phyloP scores from a whole-genome alignment of 2,329 filamentous ascomycete species.

The Talaromyces sp. region DNA sequence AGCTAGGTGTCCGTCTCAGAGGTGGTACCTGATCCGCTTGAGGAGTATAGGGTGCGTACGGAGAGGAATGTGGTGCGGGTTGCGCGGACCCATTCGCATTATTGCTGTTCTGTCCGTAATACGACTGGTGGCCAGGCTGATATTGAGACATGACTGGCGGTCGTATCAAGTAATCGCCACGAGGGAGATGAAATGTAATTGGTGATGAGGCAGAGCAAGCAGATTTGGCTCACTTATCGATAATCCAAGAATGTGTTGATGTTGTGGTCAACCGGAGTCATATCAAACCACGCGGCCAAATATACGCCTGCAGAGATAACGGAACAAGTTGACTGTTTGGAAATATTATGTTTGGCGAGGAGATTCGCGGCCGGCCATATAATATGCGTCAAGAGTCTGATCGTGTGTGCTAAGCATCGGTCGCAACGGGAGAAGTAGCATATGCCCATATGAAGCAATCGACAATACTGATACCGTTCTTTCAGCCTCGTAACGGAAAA shows the following conservation, averaged over 20 bases:
- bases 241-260: background rate
- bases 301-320: background rate
- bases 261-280: slow-evolving; percentile 5
- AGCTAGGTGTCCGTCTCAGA: slow-evolving; percentile 62
- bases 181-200: background rate
- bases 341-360: background rate
- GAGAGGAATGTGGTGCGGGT: slow-evolving; percentile 24
- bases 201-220: background rate
- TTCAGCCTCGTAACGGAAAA: background rate
- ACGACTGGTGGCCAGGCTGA: slow-evolving; percentile 50
- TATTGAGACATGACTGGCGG: slow-evolving; percentile 51
- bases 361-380: background rate
- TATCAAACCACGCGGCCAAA: background rate
- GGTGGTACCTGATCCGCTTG: slow-evolving; percentile 39
- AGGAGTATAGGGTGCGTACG: slow-evolving; percentile 42
- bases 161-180: background rate
- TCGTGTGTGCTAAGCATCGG: slow-evolving; percentile 3
- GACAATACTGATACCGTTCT: background rate
- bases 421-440: slow-evolving; percentile 5
- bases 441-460: background rate
- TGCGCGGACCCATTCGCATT: slow-evolving; percentile 27
- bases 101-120: slow-evolving; percentile 36
- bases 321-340: background rate
- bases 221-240: background rate
- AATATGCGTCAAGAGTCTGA: background rate